A percentile compares a stretch with the other conserved stretches of the same genome.
Conservation (phyloP, 768 basidiomycete species). For the Boletus bicolor region DNA sequence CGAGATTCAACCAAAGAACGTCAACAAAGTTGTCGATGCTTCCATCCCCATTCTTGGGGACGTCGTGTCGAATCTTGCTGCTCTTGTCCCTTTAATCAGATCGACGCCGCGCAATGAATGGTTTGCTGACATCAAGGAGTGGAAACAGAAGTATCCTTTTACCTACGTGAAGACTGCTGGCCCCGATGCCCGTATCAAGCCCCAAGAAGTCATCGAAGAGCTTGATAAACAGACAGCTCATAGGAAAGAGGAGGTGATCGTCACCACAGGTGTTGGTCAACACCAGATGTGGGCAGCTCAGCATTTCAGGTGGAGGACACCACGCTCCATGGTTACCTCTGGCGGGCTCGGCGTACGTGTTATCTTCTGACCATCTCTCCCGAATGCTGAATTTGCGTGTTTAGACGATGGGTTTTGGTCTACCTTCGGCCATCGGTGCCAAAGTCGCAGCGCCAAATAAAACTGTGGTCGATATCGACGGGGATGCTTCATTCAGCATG, state of each 20-base stretch:
- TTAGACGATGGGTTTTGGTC: constrained; percentile 97
- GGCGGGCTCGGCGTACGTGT: constrained; percentile 87
- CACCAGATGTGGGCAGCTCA: constrained; percentile 99
- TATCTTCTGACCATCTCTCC: background rate
- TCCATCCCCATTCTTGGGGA: constrained; percentile 93
- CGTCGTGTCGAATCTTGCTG: constrained; percentile 76
- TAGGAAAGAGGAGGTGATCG: constrained; percentile 81
- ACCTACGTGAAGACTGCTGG: constrained; percentile 64
- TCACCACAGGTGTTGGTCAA: constrained; percentile 95
- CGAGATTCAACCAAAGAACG: constrained; percentile 97
- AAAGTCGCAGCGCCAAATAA: constrained; percentile 95
- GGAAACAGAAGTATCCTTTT: constrained; percentile 91
- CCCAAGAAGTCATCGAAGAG: constrained; percentile 95
- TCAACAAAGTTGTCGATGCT: constrained; percentile 98
- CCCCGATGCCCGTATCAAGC: constrained; percentile 76
- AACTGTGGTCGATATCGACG: constrained; percentile 93
- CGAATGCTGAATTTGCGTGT: background rate
- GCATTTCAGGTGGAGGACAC: constrained; percentile 85
- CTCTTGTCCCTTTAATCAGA: constrained; percentile 78
- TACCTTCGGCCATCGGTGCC: constrained; percentile 92
- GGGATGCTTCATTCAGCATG: constrained; percentile 98
- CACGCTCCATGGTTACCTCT: constrained; percentile 85
- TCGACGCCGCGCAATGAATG: constrained; percentile 65
- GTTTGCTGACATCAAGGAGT: constrained; percentile 77
- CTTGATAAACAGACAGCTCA: constrained; percentile 76